Conservation (phyloP, 306 rosid genomes). For the Corylus americana region DNA sequence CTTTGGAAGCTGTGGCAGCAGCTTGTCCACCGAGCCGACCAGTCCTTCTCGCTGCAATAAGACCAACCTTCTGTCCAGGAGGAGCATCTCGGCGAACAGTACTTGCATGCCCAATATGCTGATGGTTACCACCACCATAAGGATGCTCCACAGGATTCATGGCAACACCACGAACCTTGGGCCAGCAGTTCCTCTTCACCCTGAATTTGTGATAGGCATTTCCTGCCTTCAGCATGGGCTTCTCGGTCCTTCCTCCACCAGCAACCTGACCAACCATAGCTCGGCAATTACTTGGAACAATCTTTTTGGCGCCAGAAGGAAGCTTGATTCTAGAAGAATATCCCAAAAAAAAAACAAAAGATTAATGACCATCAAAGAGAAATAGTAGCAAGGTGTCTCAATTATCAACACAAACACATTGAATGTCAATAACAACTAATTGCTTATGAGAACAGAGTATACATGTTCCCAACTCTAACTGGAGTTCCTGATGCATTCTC, state of each 20-base stretch:
- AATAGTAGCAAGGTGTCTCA: neutral
- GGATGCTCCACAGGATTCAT: constrained; percentile 96
- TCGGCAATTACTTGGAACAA: constrained; percentile 71
- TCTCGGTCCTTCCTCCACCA: constrained; percentile 86
- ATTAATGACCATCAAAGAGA: neutral
- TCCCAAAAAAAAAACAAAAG: neutral
- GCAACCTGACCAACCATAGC: constrained; percentile 93
- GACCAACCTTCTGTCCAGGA: constrained; percentile 89
- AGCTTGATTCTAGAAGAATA: constrained; percentile 58
- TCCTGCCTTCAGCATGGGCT: constrained; percentile 78
- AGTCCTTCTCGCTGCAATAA: constrained; percentile 79
- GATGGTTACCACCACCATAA: constrained; percentile 94
- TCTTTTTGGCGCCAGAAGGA: constrained; percentile 81
- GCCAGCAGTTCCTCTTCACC: constrained; percentile 89
- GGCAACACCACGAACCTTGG: constrained; percentile 94
- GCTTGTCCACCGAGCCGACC: constrained; percentile 88
- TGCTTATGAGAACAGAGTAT: neutral
- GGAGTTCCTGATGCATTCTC: neutral
- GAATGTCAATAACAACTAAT: neutral
- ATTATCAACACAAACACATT: neutral
- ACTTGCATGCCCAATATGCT: constrained; percentile 84
- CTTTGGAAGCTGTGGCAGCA: constrained; percentile 69
- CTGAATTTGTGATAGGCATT: constrained; percentile 81
- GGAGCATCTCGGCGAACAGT: constrained; percentile 77
- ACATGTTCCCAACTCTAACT: neutral